A percentile compares a stretch with the other conserved stretches of the same genome.
Conservation (phyloP, 208 protist genomes). For the Blastocrithidia nonstop region DNA sequence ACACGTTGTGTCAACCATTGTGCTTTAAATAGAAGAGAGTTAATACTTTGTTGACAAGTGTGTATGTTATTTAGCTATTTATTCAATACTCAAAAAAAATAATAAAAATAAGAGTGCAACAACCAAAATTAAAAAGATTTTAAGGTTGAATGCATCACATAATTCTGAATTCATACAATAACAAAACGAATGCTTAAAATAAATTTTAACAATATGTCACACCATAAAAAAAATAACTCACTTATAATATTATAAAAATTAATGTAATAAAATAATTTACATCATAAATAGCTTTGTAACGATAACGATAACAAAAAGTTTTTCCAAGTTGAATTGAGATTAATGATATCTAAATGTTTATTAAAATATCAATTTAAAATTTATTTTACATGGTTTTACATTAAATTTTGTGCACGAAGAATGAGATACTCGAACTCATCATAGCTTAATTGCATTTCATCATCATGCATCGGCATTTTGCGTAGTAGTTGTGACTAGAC, state of each 20-base stretch:
- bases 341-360: no score
- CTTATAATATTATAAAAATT: not conserved
- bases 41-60: no score
- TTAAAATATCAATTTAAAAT: no score
- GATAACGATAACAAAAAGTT: no score
- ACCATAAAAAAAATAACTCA: slow-evolving; percentile 1
- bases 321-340: no score
- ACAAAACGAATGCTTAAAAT: slow-evolving; percentile 3
- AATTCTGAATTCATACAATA: not conserved
- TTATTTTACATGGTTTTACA: no score
- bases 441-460: slow-evolving; percentile 46
- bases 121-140: not conserved
- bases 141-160: not conserved
- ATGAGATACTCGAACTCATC: slow-evolving; percentile 60
- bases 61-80: no score
- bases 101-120: not conserved
- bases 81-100: not conserved
- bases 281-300: no score
- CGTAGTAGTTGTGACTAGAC: slow-evolving; percentile 33
- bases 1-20: no score
- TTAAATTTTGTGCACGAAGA: slow-evolving; percentile 20
- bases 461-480: slow-evolving; percentile 42
- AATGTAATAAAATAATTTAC: slow-evolving; percentile 5
- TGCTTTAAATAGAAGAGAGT: no score
- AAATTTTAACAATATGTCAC: not conserved